Evolutionary conservation across 257 asterid genomes (phyloP), one percentile per base, ranked within the genome.

Genomic region (Mitragyna speciosa): DNA sequence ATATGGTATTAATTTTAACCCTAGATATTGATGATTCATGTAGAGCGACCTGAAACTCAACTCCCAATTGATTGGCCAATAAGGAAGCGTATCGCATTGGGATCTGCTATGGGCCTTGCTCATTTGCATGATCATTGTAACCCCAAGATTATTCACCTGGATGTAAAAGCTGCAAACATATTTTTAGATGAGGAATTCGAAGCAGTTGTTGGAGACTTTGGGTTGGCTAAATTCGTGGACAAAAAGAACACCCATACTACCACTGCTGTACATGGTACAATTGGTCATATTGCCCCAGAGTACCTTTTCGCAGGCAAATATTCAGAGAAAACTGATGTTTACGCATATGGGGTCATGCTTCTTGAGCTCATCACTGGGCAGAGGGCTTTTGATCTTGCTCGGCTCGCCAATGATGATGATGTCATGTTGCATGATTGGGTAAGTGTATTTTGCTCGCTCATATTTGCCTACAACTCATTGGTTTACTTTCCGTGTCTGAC

Each of bases 341-440:
- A 93, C 48, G 97, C 95, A 43, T 94, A 94, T 16, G 99, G 99
- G 47, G 94, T 95, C 82, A 93, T 89, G 95, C 99, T 95, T 89
- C 97, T 95, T 63, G 99, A 95, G 91, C 95, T 95, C 86, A 91
- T 93, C 70, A 93, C 97, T 15, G 98, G 99, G 85, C 97, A 92
- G 80, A 86, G 97, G 78, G 98, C 97, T 49, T 93, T 92, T 45
- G 97, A 92, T 86, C 97, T 93, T 78, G 99, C 97, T 86, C 91
- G 97, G 14, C 96, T 95, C 75, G 99, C 97, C 68, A 91, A 89
- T 78, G 98, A 95, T 70, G 97, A 93, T 58, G 97, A 91, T 59
- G 96, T 93, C 84, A 92, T 93, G 99, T 82, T 95, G 76, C 97
- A 92, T 33, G 98, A 95, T 84, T 95, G 98, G 99, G 98, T 93